Percentiles rank a stretch among this genome's conserved stretches.
These are phyloP conservation scores for Mortierella claussenii DNA, from an alignment of 192 early-diverging fungal genomes.

Conservation along the genomic window DNA sequence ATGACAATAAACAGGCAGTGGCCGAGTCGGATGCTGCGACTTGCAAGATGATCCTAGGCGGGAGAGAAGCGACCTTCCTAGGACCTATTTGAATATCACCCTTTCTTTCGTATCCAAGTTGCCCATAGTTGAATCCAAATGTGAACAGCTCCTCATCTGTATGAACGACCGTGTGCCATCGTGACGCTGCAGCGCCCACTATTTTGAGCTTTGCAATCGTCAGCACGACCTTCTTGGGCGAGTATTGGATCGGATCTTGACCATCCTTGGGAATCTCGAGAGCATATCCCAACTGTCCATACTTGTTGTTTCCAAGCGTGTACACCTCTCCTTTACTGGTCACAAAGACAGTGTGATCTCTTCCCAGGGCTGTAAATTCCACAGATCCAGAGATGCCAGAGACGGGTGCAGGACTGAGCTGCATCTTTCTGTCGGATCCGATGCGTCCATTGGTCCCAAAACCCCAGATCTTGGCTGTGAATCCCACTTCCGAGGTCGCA, in stretches of 20 bases:
- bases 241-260: conserved; percentile 53
- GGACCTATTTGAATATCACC: conserved; percentile 64
- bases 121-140: conserved; percentile 79
- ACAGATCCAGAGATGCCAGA: conserved; percentile 57
- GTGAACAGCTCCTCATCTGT: conserved; percentile 68
- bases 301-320: conserved; percentile 74
- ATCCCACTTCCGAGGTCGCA: conserved; percentile 58
- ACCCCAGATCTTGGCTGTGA: conserved; percentile 64
- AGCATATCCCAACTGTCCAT: conserved; percentile 68
- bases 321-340: conserved; percentile 65
- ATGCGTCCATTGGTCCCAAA: conserved; percentile 77
- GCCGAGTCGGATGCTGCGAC: conserved; percentile 73
- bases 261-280: conserved; percentile 44
- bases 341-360: conserved; percentile 77
- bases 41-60: conserved; percentile 61
- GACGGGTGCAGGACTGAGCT: conserved; percentile 60
- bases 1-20: conserved; percentile 67
- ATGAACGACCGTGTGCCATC: conserved; percentile 73
- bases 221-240: conserved; percentile 65
- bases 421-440: conserved; percentile 73
- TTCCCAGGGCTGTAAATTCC: conserved; percentile 62
- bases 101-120: conserved; percentile 66
- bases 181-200: conserved; percentile 71
- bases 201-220: conserved; percentile 63
- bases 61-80: conserved; percentile 70